Evolutionary conservation across 768 basidiomycete genomes (phyloP).

Genomic region (Mycena maculata): DNA sequence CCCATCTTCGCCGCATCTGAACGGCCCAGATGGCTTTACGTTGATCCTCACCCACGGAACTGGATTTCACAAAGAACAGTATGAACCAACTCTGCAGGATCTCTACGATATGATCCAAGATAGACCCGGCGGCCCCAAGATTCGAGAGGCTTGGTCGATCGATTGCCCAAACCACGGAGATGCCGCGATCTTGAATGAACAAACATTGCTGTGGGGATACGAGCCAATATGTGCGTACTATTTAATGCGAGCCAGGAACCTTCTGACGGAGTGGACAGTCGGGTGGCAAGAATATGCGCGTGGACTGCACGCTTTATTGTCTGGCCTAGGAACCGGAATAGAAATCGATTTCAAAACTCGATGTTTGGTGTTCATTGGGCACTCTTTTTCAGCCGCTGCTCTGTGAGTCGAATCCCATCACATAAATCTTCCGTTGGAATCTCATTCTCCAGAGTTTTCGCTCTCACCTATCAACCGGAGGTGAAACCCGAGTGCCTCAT

Average conservation of each 20-base stretch:
- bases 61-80: constrained; percentile 69
- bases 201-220: constrained; percentile 53
- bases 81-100: constrained; percentile 66
- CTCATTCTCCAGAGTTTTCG: constrained; percentile 47
- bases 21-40: constrained; percentile 56
- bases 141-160: constrained; percentile 62
- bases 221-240: constrained; percentile 54
- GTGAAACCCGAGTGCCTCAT: constrained; percentile 54
- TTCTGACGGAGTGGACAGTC: constrained; percentile 45
- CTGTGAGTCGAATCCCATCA: constrained; percentile 48
- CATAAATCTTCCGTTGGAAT: not conserved
- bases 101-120: constrained; percentile 46
- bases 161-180: constrained; percentile 70
- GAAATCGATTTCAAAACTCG: constrained; percentile 61
- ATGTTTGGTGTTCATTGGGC: constrained; percentile 62
- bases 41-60: constrained; percentile 65
- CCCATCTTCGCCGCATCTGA: constrained; percentile 44
- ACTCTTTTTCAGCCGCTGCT: constrained; percentile 64
- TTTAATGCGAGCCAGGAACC: too few relatives aligned
- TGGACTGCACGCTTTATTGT: constrained; percentile 58
- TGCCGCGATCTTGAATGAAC: constrained; percentile 60
- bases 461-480: constrained; percentile 54
- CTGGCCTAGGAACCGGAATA: constrained; percentile 60
- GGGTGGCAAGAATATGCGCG: constrained; percentile 67
- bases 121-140: constrained; percentile 41